These are phyloP conservation scores for Vinca minor DNA, from an alignment of 257 asterid species.

Conservation along the genomic window DNA sequence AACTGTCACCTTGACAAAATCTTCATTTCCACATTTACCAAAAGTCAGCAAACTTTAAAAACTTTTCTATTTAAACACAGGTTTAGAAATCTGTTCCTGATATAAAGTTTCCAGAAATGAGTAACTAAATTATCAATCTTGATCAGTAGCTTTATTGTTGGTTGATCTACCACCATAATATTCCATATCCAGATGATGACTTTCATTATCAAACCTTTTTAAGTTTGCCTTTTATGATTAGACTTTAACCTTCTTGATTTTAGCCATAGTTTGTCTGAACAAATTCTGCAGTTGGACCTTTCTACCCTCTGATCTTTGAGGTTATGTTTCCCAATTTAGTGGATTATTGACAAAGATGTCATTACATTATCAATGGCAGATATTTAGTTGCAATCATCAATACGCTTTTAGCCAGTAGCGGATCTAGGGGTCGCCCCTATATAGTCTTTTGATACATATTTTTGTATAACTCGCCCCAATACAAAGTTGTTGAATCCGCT, in stretches of 20 bases:
- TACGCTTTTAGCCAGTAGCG: not conserved
- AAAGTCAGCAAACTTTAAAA: conserved; percentile 1
- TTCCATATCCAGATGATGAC: not conserved
- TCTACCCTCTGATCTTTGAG: too few relatives aligned
- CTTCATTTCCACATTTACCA: not conserved
- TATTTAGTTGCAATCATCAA: not conserved
- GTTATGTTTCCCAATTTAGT: not conserved
- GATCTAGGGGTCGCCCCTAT: too few relatives aligned
- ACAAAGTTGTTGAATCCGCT: too few relatives aligned
- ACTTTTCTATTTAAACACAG: not conserved
- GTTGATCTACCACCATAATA: not conserved
- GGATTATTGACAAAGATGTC: not conserved
- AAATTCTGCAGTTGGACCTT: not conserved
- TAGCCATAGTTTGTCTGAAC: not conserved
- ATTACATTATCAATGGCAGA: not conserved
- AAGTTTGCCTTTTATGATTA: not conserved
- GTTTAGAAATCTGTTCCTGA: not conserved
- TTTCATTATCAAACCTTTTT: not conserved
- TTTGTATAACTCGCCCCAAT: too few relatives aligned
- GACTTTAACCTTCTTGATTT: not conserved
- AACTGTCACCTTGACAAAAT: not conserved
- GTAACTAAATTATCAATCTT: not conserved
- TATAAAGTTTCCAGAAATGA: not conserved
- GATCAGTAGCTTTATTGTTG: not conserved
- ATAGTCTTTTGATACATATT: too few relatives aligned